Conservation (phyloP, 164 flowering plant genomes). For the Kingdonia uniflora region DNA sequence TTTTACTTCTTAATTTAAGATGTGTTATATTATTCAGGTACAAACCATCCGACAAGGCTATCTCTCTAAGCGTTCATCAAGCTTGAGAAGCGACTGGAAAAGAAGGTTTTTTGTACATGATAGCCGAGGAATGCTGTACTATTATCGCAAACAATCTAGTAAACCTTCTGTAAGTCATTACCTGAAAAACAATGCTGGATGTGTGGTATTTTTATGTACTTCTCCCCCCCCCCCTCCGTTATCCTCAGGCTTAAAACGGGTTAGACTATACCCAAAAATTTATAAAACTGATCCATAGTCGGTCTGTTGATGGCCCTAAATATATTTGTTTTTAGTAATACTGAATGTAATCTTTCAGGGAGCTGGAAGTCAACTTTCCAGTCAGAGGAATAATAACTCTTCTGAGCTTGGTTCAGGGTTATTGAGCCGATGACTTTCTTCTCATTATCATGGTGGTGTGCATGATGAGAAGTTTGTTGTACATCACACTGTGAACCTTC, state of each 20-base stretch:
- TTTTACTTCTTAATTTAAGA: constrained; percentile 8
- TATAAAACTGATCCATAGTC: too few relatives aligned
- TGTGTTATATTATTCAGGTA: constrained; percentile 41
- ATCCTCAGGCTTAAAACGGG: background rate
- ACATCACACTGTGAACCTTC: constrained; percentile 73
- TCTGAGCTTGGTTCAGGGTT: constrained; percentile 71
- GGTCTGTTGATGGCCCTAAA: too few relatives aligned
- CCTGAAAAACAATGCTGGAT: background rate
- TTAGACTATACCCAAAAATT: too few relatives aligned
- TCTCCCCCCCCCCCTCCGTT: background rate
- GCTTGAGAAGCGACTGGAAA: constrained; percentile 93
- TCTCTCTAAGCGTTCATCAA: constrained; percentile 91
- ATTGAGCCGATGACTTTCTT: constrained; percentile 76
- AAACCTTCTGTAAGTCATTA: constrained; percentile 57
- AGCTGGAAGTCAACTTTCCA: constrained; percentile 42
- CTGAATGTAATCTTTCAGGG: constrained; percentile 32
- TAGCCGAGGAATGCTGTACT: constrained; percentile 91
- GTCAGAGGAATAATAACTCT: constrained; percentile 41
- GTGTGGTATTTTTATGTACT: too few relatives aligned
- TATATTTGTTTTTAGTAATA: too few relatives aligned
- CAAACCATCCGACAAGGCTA: constrained; percentile 95
- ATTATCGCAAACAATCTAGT: constrained; percentile 72
- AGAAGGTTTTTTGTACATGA: constrained; percentile 94
- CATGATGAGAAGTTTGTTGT: constrained; percentile 81
- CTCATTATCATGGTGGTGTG: constrained; percentile 70